Percentiles rank a stretch among this genome's conserved stretches.
Conservation (phyloP, 2,329 filamentous ascomycete genomes). For the Alternaria triticina region DNA sequence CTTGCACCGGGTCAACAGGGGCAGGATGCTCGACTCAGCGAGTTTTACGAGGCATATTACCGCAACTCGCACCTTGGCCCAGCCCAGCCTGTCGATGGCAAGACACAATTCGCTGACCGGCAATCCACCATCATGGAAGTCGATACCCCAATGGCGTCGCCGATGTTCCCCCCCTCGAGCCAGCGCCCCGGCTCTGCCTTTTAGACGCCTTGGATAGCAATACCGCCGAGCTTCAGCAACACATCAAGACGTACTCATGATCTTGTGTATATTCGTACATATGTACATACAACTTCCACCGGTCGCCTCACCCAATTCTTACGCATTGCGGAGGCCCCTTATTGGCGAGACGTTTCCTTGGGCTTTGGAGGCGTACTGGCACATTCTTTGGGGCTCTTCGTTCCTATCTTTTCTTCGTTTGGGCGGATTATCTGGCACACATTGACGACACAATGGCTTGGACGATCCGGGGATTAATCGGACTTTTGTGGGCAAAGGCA, state of each 20-base stretch:
- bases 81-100: slow-evolving; percentile 9
- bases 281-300: neutral
- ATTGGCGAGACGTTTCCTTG: neutral
- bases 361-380: neutral
- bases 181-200: slow-evolving; percentile 28
- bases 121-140: slow-evolving; percentile 40
- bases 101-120: slow-evolving; percentile 23
- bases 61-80: slow-evolving; percentile 33
- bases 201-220: slow-evolving; percentile 9
- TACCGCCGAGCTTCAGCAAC: neutral
- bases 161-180: slow-evolving; percentile 20
- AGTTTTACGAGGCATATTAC: slow-evolving; percentile 51
- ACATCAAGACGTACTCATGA: neutral
- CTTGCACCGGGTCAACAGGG: slow-evolving; percentile 21
- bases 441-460: neutral
- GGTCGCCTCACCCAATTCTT: neutral
- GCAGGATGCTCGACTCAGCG: slow-evolving; percentile 42
- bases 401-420: neutral
- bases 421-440: neutral
- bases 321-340: neutral
- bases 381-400: neutral
- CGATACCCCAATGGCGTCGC: slow-evolving; percentile 34
- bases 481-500: neutral
- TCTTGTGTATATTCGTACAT: neutral
- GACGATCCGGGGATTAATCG: neutral